phyloP scores from a whole-genome alignment of 2,329 filamentous ascomycete genomes.

The Cercospora canescens region DNA sequence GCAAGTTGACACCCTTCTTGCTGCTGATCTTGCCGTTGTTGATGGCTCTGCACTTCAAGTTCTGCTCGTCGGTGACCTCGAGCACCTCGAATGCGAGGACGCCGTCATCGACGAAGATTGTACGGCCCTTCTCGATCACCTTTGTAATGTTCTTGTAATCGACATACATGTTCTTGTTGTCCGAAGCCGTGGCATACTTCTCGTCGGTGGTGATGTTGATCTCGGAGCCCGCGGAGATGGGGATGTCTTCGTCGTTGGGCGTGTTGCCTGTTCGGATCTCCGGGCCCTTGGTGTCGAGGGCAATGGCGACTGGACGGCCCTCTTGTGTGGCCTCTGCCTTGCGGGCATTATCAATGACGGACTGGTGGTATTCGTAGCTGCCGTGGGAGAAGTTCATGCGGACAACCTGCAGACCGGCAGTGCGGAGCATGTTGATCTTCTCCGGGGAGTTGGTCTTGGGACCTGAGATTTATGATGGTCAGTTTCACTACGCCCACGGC shows the following conservation, averaged over 20 bases:
- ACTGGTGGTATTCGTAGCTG: slow-evolving; percentile 95
- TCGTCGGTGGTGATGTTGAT: slow-evolving; percentile 98
- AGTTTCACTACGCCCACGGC: not conserved
- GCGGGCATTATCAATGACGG: slow-evolving; percentile 93
- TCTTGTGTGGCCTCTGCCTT: slow-evolving; percentile 74
- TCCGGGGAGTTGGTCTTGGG: slow-evolving; percentile 98
- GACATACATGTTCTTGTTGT: slow-evolving; percentile 95
- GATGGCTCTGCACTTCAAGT: slow-evolving; percentile 78
- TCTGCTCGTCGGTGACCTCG: slow-evolving; percentile 84
- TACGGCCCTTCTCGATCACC: slow-evolving; percentile 86
- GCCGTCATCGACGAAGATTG: slow-evolving; percentile 98
- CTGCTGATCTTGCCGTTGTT: slow-evolving; percentile 99
- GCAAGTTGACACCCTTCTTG: slow-evolving; percentile 98
- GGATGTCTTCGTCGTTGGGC: slow-evolving; percentile 68
- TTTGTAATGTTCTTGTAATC: slow-evolving; percentile 99
- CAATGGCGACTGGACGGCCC: slow-evolving; percentile 92
- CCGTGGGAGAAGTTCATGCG: slow-evolving; percentile 99
- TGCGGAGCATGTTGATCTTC: slow-evolving; percentile 90
- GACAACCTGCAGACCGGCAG: slow-evolving; percentile 91
- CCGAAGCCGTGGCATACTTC: slow-evolving; percentile 77
- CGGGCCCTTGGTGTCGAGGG: slow-evolving; percentile 82
- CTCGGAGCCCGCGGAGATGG: slow-evolving; percentile 78
- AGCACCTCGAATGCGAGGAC: slow-evolving; percentile 95
- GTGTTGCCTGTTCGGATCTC: slow-evolving; percentile 85
- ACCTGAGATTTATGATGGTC: slow-evolving; percentile 42